phyloP scores from a whole-genome alignment of 352 stramenopile genomes.

The Phytophthora palmivora region DNA sequence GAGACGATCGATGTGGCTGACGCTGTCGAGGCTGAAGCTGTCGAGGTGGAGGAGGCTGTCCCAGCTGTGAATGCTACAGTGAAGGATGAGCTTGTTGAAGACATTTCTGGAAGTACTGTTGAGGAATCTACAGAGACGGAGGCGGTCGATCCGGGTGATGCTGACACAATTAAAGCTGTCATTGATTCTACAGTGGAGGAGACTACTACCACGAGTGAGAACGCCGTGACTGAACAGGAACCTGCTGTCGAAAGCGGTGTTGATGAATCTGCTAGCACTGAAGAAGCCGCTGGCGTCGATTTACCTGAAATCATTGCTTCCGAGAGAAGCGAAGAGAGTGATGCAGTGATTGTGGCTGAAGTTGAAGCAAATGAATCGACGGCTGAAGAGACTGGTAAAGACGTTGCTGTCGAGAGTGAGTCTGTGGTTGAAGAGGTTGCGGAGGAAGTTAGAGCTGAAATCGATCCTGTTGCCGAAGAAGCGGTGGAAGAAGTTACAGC shows the following conservation, averaged over 20 bases:
- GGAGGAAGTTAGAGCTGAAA: not conserved
- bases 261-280: not conserved
- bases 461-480: not conserved
- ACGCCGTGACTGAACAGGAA: not conserved
- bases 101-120: not conserved
- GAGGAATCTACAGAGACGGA: not conserved
- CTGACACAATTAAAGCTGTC: not conserved
- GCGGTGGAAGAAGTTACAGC: not conserved
- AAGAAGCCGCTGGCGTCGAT: not conserved
- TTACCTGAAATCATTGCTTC: not conserved
- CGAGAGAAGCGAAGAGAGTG: not conserved
- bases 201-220: not conserved
- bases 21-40: too few species aligned
- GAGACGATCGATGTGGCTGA: too few species aligned
- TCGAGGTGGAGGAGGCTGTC: too few species aligned
- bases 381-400: not conserved
- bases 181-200: not conserved
- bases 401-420: constrained; percentile 2
- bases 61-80: not conserved
- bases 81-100: not conserved
- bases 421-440: not conserved
- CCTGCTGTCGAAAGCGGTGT: too few species aligned
- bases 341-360: not conserved
- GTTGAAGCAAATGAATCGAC: constrained; percentile 1
- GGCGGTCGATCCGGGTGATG: not conserved